Percentiles rank a stretch among this genome's conserved stretches.
Evolutionary conservation across 148 eudicot genomes (phyloP).

Genomic region (Silene conica): DNA sequence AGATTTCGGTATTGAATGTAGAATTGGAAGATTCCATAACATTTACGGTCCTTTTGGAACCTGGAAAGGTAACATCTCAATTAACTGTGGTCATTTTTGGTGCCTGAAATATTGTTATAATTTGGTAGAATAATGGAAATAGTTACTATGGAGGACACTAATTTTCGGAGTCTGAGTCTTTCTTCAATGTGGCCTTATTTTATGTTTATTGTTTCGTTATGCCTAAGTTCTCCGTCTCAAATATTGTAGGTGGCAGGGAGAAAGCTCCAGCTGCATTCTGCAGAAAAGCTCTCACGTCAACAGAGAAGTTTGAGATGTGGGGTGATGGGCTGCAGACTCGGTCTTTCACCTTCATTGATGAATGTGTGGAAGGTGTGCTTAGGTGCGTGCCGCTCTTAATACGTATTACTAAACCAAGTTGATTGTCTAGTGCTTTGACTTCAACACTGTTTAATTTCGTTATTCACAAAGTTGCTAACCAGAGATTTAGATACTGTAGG

Average conservation of each 20-base stretch:
- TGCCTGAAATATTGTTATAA: neutral
- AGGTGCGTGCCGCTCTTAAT: conserved; percentile 24
- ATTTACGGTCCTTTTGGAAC: conserved; percentile 54
- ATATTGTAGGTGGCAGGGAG: conserved; percentile 39
- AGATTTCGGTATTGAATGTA: conserved; percentile 47
- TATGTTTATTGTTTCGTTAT: neutral
- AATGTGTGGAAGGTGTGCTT: conserved; percentile 51
- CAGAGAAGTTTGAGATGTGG: conserved; percentile 57
- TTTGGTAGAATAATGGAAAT: neutral
- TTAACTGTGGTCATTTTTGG: neutral
- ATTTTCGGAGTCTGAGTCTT: neutral
- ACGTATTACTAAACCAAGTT: too few species aligned
- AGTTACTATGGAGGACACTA: neutral
- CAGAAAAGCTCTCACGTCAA: conserved; percentile 40
- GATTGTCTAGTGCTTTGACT: too few species aligned
- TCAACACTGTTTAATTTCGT: too few species aligned
- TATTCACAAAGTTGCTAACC: too few species aligned
- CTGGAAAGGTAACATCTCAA: conserved; percentile 39
- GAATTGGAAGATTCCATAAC: conserved; percentile 55
- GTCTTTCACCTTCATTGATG: conserved; percentile 49
- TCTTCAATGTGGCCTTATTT: neutral
- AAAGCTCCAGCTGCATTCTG: conserved; percentile 57
- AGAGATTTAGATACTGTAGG: too few species aligned
- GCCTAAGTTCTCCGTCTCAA: neutral
- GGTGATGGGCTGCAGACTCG: conserved; percentile 52